Conservation (phyloP, 2,329 filamentous ascomycete species). For the Hortaea werneckii region DNA sequence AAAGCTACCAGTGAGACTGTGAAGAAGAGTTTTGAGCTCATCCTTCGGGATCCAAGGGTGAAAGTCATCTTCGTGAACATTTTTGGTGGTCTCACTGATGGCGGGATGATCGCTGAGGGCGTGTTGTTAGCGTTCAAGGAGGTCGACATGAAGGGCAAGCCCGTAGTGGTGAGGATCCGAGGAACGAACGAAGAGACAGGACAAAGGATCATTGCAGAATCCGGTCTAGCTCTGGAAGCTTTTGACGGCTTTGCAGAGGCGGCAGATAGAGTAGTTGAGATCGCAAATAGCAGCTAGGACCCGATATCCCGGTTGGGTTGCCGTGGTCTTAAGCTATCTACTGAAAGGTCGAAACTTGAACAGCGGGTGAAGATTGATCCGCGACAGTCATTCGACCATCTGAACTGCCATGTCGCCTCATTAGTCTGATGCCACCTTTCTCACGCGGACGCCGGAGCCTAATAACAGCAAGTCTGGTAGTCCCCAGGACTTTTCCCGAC, state of each 20-base stretch:
- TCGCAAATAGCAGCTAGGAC: constrained; percentile 34
- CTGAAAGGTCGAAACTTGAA: no score
- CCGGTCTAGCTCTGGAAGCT: constrained; percentile 56
- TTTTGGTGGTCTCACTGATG: constrained; percentile 59
- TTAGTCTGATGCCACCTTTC: not conserved
- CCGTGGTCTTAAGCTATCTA: no score
- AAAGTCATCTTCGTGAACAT: constrained; percentile 64
- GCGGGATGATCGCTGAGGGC: constrained; percentile 72
- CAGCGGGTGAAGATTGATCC: no score
- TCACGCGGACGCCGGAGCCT: not conserved
- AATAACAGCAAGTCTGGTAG: not conserved
- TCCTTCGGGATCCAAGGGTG: constrained; percentile 61
- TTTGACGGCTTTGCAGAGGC: constrained; percentile 70
- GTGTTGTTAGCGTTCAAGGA: constrained; percentile 64
- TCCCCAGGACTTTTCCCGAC: not conserved
- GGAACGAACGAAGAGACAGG: constrained; percentile 66
- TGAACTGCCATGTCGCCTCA: not conserved
- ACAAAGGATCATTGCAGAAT: constrained; percentile 58
- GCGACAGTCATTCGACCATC: not conserved
- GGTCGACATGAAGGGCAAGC: constrained; percentile 45
- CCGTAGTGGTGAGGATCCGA: constrained; percentile 66
- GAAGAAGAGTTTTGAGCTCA: constrained; percentile 62
- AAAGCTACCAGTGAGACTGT: constrained; percentile 79
- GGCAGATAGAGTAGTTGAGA: constrained; percentile 53
- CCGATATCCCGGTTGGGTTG: no score